Evolutionary conservation across 2,329 filamentous ascomycete genomes (phyloP).

Genomic region (Dactylellina parvicollis): DNA sequence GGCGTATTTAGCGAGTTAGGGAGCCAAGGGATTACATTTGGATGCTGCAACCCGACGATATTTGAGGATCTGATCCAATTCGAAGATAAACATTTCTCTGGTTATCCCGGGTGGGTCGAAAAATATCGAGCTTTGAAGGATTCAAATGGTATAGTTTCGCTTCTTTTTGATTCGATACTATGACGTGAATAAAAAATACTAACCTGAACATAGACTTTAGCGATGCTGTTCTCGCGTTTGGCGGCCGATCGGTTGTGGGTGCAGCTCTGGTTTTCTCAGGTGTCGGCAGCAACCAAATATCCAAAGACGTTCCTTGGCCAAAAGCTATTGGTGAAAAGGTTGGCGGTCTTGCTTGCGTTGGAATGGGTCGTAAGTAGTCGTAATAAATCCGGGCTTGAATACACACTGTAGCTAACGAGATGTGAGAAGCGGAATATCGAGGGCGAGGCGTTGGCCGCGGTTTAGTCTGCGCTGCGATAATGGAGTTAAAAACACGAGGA

Average conservation of each 20-base stretch:
- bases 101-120: constrained; percentile 58
- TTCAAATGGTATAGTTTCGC: constrained; percentile 52
- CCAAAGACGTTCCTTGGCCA: constrained; percentile 59
- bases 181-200: constrained; percentile 1
- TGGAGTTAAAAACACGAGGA: constrained; percentile 57
- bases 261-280: constrained; percentile 58
- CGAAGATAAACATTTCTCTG: constrained; percentile 57
- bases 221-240: constrained; percentile 58
- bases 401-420: constrained; percentile 3
- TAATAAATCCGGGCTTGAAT: background rate
- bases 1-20: constrained; percentile 55
- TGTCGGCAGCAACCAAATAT: constrained; percentile 58
- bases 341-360: constrained; percentile 58
- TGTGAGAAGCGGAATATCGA: constrained; percentile 55
- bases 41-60: constrained; percentile 55
- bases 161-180: background rate
- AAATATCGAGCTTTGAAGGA: constrained; percentile 57
- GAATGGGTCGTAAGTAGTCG: constrained; percentile 57
- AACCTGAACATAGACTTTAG: constrained; percentile 54
- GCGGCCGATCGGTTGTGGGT: constrained; percentile 56
- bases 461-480: constrained; percentile 58
- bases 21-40: constrained; percentile 56
- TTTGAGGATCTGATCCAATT: constrained; percentile 58
- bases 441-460: constrained; percentile 56
- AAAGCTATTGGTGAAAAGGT: constrained; percentile 58